These are phyloP conservation scores for Psilocybe tampanensis DNA, from an alignment of 768 basidiomycete genomes.

Conservation along the genomic window DNA sequence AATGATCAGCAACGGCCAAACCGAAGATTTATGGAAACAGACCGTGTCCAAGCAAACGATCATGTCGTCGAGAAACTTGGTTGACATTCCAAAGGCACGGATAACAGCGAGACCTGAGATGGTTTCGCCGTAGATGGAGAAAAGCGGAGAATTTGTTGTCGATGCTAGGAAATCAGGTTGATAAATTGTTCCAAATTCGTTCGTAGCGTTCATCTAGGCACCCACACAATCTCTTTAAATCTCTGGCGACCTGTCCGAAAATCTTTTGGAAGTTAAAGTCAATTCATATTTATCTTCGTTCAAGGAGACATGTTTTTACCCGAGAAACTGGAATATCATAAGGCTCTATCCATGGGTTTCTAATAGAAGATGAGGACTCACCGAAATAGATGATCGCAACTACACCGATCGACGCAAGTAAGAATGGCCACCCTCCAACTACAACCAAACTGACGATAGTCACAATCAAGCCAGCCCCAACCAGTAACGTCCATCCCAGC, in stretches of 20 bases:
- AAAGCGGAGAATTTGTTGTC: constrained; percentile 39
- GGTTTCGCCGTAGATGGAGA: constrained; percentile 46
- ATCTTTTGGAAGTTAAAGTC: constrained; percentile 21
- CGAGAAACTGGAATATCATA: neutral
- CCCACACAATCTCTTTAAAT: constrained; percentile 71
- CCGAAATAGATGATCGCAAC: neutral
- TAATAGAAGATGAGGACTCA: neutral
- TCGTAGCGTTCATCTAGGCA: neutral
- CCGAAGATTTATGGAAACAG: constrained; percentile 20
- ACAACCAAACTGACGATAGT: constrained; percentile 20
- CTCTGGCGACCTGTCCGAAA: constrained; percentile 81
- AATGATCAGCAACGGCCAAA: too few relatives aligned
- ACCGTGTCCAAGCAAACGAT: constrained; percentile 79
- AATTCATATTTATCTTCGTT: too few relatives aligned
- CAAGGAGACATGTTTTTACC: neutral
- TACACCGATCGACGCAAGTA: constrained; percentile 41
- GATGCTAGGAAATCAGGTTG: constrained; percentile 24
- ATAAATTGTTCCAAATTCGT: too few relatives aligned
- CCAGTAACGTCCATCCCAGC: constrained; percentile 77
- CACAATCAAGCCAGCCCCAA: constrained; percentile 61
- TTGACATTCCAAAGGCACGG: constrained; percentile 86
- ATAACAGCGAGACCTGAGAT: constrained; percentile 50
- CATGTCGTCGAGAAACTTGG: constrained; percentile 86
- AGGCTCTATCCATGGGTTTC: neutral
- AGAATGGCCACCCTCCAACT: constrained; percentile 78